Base-by-base conservation (phyloP, 768 basidiomycete genomes). In the Rhodotorula paludigena region DNA sequence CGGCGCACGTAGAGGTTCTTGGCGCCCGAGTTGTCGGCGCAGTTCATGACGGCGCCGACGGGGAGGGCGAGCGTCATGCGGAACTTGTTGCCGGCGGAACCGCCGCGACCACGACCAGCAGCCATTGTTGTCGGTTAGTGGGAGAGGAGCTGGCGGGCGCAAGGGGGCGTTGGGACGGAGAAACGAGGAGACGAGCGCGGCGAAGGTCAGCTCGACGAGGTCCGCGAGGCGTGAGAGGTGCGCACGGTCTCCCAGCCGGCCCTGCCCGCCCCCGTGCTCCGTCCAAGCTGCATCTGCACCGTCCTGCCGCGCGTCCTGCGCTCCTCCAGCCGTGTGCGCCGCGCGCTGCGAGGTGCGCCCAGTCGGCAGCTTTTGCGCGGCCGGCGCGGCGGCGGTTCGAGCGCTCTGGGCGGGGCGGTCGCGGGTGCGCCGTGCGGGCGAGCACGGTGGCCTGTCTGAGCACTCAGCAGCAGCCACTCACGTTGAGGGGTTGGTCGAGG, bases 1-100 rank as follows among this genome's bases (percentile, higher is more conserved):
- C 30, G 16, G 77, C 78, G 71, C 68, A 79, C 78, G 81, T 82
- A 96, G 73, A 96, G 84, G 63, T 88, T 91, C 83, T 97, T 99
- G 74, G 94, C 96, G 73, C 96, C 96, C 77, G 89, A 91, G 87
- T 99, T 99, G 84, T 99, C 96, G 57, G 92, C 92, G 81, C 96
- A 76, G 69, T 76, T 74, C 73, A 74, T 74, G 65, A 74, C 74
- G 74, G 92, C 92, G 73, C 90, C 91, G 72, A 89, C 89, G 69
- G 90, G 92, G 60, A 93, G 87, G 89, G 78, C 79, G 68, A 80
- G 78, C 65, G 80, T 93, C 83, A 98, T 83, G 76, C 92, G 87
- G 86, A 88, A 97, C 82, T 97, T 99, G 82, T 89, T 92, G 78
- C 94, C 94, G 77, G 91, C 85, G 71, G 87, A 85, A 78, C 84